phyloP scores from a whole-genome alignment of 2,329 filamentous ascomycete species.

The Domatiomyces globalis region DNA sequence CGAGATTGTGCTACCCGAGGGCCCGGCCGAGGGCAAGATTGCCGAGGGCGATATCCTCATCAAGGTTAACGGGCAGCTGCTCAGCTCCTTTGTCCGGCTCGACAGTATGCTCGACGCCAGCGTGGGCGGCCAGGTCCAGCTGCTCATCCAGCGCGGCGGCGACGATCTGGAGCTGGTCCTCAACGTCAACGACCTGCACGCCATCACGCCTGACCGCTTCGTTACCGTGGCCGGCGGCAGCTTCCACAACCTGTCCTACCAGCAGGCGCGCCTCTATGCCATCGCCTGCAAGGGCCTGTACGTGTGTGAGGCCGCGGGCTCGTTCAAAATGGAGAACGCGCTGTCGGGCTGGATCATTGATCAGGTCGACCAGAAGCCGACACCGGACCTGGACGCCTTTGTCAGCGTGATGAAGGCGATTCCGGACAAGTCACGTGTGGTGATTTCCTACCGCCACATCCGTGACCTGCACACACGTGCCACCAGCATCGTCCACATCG shows the following conservation, averaged over 20 bases:
- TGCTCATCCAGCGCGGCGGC: conserved; percentile 79
- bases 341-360: conserved; percentile 91
- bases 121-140: conserved; percentile 61
- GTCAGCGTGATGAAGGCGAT: conserved; percentile 82
- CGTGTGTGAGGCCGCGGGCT: conserved; percentile 85
- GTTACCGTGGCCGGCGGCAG: conserved; percentile 85
- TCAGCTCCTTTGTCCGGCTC: conserved; percentile 83
- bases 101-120: conserved; percentile 84
- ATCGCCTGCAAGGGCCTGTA: conserved; percentile 86
- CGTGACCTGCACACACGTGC: conserved; percentile 87
- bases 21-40: conserved; percentile 72
- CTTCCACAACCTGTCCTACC: conserved; percentile 93
- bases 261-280: conserved; percentile 90
- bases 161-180: conserved; percentile 75
- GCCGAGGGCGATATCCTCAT: conserved; percentile 89
- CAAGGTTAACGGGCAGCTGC: conserved; percentile 81
- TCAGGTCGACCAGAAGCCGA: conserved; percentile 80
- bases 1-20: conserved; percentile 83
- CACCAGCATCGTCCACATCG: conserved; percentile 81
- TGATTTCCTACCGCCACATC: conserved; percentile 91
- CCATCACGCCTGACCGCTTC: conserved; percentile 90
- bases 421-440: conserved; percentile 66
- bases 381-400: conserved; percentile 74
- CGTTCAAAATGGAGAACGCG: conserved; percentile 83
- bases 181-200: conserved; percentile 75